These are phyloP conservation scores for Penicillium sp. DNA, from an alignment of 2,329 filamentous ascomycete species.

Conservation along the genomic window DNA sequence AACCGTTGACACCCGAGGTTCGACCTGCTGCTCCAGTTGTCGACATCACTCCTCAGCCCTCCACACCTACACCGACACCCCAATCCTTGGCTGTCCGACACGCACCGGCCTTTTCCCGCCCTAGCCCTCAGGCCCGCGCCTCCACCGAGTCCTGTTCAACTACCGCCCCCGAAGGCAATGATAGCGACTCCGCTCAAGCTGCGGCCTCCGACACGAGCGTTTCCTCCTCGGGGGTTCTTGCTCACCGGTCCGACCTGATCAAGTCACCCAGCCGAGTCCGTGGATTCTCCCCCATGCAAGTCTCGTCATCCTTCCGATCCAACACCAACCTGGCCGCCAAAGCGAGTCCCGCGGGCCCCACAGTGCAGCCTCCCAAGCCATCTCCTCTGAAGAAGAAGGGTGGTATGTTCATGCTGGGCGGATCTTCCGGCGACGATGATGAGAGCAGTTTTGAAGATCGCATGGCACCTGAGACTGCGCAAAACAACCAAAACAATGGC, in stretches of 20 bases:
- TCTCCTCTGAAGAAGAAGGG: slow-evolving; percentile 58
- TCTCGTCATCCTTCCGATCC: slow-evolving; percentile 62
- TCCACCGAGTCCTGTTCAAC: slow-evolving; percentile 58
- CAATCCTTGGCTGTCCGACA: slow-evolving; percentile 25
- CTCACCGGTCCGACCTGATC: slow-evolving; percentile 45
- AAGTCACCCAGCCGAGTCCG: slow-evolving; percentile 66
- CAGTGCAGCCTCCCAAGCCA: slow-evolving; percentile 58
- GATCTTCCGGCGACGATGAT: slow-evolving; percentile 79
- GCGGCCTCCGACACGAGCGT: slow-evolving; percentile 57
- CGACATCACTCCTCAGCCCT: slow-evolving; percentile 41
- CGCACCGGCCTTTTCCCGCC: slow-evolving; percentile 27
- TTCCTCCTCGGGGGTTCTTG: slow-evolving; percentile 45
- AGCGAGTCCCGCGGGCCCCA: slow-evolving; percentile 49
- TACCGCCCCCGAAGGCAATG: slow-evolving; percentile 41
- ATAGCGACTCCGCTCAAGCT: slow-evolving; percentile 39
- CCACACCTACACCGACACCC: slow-evolving; percentile 37
- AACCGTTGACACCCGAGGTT: slow-evolving; percentile 47
- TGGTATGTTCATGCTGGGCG: slow-evolving; percentile 65
- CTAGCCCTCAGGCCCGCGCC: slow-evolving; percentile 31
- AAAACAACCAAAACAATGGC: slow-evolving; percentile 52
- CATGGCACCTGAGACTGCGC: slow-evolving; percentile 48
- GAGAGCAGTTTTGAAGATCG: slow-evolving; percentile 65
- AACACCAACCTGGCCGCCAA: slow-evolving; percentile 51
- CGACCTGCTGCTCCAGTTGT: slow-evolving; percentile 35
- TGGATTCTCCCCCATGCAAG: slow-evolving; percentile 74